Evolutionary conservation across 805 yeast species (phyloP), one percentile per base, ranked within the genome.

Genomic region (Candida ascalaphidarum): DNA sequence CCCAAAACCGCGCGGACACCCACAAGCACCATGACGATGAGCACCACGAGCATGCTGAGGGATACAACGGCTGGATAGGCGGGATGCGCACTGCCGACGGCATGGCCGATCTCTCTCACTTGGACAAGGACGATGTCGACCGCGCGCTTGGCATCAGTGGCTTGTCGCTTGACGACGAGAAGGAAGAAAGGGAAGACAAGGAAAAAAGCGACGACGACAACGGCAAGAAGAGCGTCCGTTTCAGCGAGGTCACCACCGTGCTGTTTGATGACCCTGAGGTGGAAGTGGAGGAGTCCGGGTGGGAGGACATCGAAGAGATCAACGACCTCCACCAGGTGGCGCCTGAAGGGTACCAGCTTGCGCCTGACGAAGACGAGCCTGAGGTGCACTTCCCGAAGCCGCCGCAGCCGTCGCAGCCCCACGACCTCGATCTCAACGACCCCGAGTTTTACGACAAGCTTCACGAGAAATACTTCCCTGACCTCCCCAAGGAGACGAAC

Each of bases 391-490:
- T 83, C 40, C 72, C 81, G 1, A 71, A 67, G 27, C 81, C 82
- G 5, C 44, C 45, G 19, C 33, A 45, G 2, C 29, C 44, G 11
- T 28, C 33, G n/a, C 40, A 44, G 2, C 45, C 46, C 12, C 61
- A 59, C 2, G 58, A 51, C 14, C 39, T 79, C 19, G 86, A 82
- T 40, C 51, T 83, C 5, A 62, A 81, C 44, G 95, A 81, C 51
- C 92, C 94, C 1, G 67, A 78, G 8, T 88, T 88, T 49, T 69
- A 76, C 39, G 77, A 77, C 16, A 79, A 85, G 44, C 58, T 92
- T 28, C 92, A 86, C 44, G 81, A 76, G 15, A 82, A 81, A 46
- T 89, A 74, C 55, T 92, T 77, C 55, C 96, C 99, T 1, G 89
- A 86, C 39, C 61, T 92, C 28, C 95, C 96, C 2, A 74, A 65